Percentiles rank a stretch among this genome's conserved stretches.
phyloP scores from a whole-genome alignment of 768 basidiomycete species.

The Amanita pallidorosea region DNA sequence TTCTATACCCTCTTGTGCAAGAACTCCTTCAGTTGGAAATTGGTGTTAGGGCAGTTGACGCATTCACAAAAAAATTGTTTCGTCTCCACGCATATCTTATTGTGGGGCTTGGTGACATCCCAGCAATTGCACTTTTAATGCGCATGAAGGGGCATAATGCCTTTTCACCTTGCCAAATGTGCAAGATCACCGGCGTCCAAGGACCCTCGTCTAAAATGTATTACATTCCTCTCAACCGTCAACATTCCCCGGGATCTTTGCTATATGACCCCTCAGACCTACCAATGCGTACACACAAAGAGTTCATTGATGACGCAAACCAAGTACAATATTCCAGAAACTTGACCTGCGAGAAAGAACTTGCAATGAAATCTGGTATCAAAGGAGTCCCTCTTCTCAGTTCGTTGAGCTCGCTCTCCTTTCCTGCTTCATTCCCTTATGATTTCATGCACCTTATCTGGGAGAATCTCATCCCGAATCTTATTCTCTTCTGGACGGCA shows the following conservation, averaged over 20 bases:
- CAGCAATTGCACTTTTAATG: constrained; percentile 9
- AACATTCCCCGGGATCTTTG: neutral
- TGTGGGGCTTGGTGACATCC: constrained; percentile 19
- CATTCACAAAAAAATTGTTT: constrained; percentile 12
- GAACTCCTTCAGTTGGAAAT: constrained; percentile 22
- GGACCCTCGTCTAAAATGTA: constrained; percentile 2
- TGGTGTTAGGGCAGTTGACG: constrained; percentile 28
- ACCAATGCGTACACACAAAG: constrained; percentile 21
- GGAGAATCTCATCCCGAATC: too few relatives aligned
- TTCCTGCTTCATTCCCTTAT: too few relatives aligned
- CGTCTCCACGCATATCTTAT: constrained; percentile 18
- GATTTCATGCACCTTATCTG: too few relatives aligned
- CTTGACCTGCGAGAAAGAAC: neutral
- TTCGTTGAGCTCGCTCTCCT: too few relatives aligned
- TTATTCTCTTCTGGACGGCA: too few relatives aligned
- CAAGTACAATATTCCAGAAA: constrained; percentile 14
- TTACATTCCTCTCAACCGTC: constrained; percentile 19
- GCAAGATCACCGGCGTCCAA: constrained; percentile 19
- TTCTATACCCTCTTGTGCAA: too few relatives aligned
- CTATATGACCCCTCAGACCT: constrained; percentile 19
- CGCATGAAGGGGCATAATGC: constrained; percentile 34
- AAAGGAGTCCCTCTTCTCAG: too few relatives aligned
- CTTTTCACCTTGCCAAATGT: constrained; percentile 22
- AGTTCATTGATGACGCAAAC: constrained; percentile 15
- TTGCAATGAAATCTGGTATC: too few relatives aligned